Evolutionary conservation across 768 basidiomycete species (phyloP).

Genomic region (Symmetrospora coprosmae): DNA sequence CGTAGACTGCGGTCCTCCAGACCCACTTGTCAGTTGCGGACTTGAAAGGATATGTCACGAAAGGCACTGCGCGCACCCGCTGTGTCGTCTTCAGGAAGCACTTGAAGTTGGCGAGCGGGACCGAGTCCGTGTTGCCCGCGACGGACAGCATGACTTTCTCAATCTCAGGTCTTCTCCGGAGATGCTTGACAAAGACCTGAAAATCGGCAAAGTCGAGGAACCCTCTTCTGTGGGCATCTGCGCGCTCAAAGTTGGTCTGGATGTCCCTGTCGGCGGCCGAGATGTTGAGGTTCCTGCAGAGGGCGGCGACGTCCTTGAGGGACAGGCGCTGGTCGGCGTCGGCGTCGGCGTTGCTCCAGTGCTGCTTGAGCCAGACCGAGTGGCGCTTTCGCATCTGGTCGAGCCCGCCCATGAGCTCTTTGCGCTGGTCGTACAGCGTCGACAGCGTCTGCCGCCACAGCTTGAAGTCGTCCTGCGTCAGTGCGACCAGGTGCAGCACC

Average conservation of each 20-base stretch:
- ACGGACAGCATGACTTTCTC: slow-evolving; percentile 42
- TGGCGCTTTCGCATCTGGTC: slow-evolving; percentile 19
- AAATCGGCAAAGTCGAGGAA: slow-evolving; percentile 63
- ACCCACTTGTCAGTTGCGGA: not conserved
- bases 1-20: not conserved
- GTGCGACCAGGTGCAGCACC: slow-evolving; percentile 22
- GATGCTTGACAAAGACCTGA: slow-evolving; percentile 61
- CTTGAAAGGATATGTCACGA: not conserved
- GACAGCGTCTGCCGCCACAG: slow-evolving; percentile 15
- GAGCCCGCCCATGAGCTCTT: slow-evolving; percentile 16
- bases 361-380: slow-evolving; percentile 19
- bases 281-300: slow-evolving; percentile 15
- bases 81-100: slow-evolving; percentile 47
- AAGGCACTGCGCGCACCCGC: slow-evolving; percentile 39
- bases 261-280: slow-evolving; percentile 5
- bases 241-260: slow-evolving; percentile 12
- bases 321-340: slow-evolving; percentile 14
- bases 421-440: slow-evolving; percentile 13
- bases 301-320: slow-evolving; percentile 10
- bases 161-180: slow-evolving; percentile 74
- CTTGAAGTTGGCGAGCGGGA: slow-evolving; percentile 42
- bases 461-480: slow-evolving; percentile 3
- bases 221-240: slow-evolving; percentile 14
- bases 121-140: not conserved
- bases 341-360: slow-evolving; percentile 18